These are phyloP conservation scores for Schizosaccharomyces lindneri DNA, from an alignment of 805 yeast species.

Conservation along the genomic window DNA sequence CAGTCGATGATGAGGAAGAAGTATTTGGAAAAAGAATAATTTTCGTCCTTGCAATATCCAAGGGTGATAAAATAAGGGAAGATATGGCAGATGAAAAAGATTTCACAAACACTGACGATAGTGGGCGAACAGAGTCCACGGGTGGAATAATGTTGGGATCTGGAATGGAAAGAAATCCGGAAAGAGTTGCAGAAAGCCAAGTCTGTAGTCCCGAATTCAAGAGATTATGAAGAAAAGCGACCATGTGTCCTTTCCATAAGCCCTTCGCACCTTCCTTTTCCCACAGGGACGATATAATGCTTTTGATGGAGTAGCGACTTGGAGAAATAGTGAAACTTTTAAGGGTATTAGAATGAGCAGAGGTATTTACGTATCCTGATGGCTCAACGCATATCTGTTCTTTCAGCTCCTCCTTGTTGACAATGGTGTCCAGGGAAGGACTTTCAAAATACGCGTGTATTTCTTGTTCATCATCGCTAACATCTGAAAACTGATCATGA, in stretches of 20 bases:
- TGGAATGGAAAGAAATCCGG: conserved; percentile 60
- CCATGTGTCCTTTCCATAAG: conserved; percentile 35
- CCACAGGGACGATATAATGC: conserved; percentile 18
- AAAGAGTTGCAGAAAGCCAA: conserved; percentile 72
- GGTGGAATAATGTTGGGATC: conserved; percentile 73
- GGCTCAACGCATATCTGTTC: neutral
- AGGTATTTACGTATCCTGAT: neutral
- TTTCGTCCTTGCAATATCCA: conserved; percentile 57
- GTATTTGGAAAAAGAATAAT: conserved; percentile 46
- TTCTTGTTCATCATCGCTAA: neutral
- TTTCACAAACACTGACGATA: conserved; percentile 39
- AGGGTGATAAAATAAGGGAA: conserved; percentile 48
- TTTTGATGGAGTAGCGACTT: neutral
- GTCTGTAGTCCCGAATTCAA: conserved; percentile 57
- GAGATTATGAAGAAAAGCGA: conserved; percentile 56
- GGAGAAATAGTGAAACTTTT: neutral
- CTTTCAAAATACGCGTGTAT: neutral
- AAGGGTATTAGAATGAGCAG: neutral
- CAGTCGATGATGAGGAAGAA: conserved; percentile 35
- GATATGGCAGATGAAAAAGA: conserved; percentile 50
- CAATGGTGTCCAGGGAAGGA: neutral
- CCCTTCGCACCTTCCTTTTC: conserved; percentile 37
- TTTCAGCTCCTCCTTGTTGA: neutral
- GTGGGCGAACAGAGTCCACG: conserved; percentile 55
- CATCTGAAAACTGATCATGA: neutral